Conservation (phyloP, 306 rosid genomes). For the Lablab purpureus region DNA sequence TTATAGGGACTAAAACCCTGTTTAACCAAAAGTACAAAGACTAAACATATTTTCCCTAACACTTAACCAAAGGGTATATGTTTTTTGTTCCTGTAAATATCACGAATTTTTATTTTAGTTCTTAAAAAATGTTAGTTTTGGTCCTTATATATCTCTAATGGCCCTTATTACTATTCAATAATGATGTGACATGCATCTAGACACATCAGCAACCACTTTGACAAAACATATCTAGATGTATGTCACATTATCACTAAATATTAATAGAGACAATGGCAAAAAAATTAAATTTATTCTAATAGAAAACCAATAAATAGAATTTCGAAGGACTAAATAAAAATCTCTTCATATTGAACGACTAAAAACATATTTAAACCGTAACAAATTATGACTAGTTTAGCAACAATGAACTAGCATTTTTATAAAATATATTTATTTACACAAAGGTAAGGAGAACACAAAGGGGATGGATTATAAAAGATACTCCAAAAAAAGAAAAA, state of each 20-base stretch:
- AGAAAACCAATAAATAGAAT: background rate
- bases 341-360: background rate
- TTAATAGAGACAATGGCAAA: background rate
- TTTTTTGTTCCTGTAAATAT: background rate
- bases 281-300: background rate
- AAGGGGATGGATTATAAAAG: background rate
- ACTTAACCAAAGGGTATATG: background rate
- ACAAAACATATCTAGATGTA: background rate
- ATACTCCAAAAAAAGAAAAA: background rate
- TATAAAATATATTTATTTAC: background rate
- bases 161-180: background rate
- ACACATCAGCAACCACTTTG: background rate
- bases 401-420: constrained; percentile 12
- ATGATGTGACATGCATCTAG: background rate
- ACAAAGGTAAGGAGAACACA: background rate
- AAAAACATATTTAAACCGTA: background rate
- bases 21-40: no score
- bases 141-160: background rate
- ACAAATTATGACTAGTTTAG: constrained; percentile 2
- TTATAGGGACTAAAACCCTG: no score
- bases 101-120: background rate
- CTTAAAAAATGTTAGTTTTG: background rate
- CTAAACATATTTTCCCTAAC: no score
- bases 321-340: background rate
- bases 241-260: background rate